Evolutionary conservation across 208 protist species (phyloP).

Genomic region (Naegleria gruberi): DNA sequence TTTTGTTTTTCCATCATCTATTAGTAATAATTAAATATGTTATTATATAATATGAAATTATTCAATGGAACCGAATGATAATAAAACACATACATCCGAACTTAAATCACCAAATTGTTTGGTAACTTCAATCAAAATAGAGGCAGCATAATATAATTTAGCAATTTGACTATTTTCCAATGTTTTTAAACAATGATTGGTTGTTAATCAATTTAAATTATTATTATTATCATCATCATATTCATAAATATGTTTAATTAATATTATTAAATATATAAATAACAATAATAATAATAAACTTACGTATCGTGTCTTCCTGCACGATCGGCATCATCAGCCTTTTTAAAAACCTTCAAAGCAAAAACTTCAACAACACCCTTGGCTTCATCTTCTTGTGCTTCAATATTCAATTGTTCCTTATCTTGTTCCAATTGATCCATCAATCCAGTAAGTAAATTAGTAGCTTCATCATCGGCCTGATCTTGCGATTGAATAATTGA

Average conservation of each 20-base stretch:
- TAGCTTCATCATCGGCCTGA: conserved; percentile 27
- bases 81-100: neutral
- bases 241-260: too few relatives aligned
- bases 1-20: conserved; percentile 31
- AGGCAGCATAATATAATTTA: conserved; percentile 20
- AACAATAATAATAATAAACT: neutral
- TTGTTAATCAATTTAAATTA: too few relatives aligned
- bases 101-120: conserved; percentile 36
- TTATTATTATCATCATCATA: conserved; percentile 26
- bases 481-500: neutral
- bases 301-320: neutral
- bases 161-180: conserved; percentile 8
- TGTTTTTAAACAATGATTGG: too few relatives aligned
- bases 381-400: neutral
- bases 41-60: too few relatives aligned
- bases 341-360: conserved; percentile 24
- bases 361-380: conserved; percentile 10
- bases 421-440: conserved; percentile 36
- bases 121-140: conserved; percentile 28
- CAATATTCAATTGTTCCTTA: conserved; percentile 21
- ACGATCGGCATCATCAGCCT: conserved; percentile 22
- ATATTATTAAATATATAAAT: too few relatives aligned
- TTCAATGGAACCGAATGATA: neutral
- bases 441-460: conserved; percentile 22
- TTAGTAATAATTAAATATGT: neutral